Base-by-base conservation (phyloP, 2,329 filamentous ascomycete genomes). In the Penicillium sp. region DNA sequence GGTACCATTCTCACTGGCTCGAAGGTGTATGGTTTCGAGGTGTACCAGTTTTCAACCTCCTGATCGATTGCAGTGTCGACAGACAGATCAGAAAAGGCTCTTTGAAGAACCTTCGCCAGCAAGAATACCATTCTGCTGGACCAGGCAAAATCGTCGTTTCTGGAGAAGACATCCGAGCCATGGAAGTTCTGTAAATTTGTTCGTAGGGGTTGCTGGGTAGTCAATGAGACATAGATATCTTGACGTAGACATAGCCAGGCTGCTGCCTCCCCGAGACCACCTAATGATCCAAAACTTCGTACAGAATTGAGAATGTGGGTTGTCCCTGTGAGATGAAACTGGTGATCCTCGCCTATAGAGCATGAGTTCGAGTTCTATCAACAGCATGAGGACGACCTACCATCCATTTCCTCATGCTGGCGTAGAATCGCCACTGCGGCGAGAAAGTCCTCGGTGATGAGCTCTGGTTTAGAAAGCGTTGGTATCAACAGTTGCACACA, bases 221-320 rank as follows among this genome's bases (percentile, higher is more conserved):
- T 72, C 12, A 78, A 65, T 0, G 72, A 73, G 8, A 75, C 66
- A 56, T 77, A 76, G 15, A 78, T 75, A 55, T 76, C 74, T 54
- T 77, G 73, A n/a, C 76, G 69, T 1, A 78, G 63, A 28, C 72
- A 74, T 20, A 76, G 67, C 76, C 76, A 77, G 20, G 73, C 74
- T n/a, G 75, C 74, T 8, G 75, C 74, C 57, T 77, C 76, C 0
- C 73, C 71, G 3, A 77, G 63, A 5, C 75, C 75, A n/a, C 75
- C 75, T 0, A 73, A 75, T 1, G 71, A 71, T 5, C 74, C 75
- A 54, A 77, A 76, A 2, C 67, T 71, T 1, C 75, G 73, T 10
- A 77, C 69, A 1, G 73, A 71, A 37, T 73, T 74, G n/a, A 77
- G 63, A 4, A 78, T 71, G 25, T 69, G 71, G 5, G 71, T 74